Evolutionary conservation across 2,329 filamentous ascomycete genomes (phyloP).

Genomic region (Periglandula ipomoeae): DNA sequence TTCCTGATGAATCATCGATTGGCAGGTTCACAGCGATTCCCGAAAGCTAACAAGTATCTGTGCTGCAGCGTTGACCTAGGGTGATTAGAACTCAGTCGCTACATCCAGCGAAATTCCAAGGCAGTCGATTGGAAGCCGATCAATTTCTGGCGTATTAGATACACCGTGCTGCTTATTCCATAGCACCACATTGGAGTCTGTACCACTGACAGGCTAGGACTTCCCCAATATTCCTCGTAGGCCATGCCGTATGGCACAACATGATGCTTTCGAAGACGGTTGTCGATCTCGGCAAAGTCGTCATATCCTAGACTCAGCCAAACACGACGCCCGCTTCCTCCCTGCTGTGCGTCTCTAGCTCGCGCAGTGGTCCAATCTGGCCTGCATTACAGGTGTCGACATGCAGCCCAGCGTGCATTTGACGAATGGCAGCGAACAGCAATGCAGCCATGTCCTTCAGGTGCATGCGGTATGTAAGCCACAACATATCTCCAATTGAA

Average conservation of each 20-base stretch:
- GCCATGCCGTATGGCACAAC: neutral
- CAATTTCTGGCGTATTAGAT: neutral
- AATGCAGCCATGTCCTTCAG: neutral
- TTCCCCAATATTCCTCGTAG: neutral
- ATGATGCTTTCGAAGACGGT: neutral
- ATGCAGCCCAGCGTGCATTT: neutral
- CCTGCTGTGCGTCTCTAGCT: neutral
- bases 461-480: neutral
- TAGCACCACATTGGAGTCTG: neutral
- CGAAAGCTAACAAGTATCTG: too few species aligned
- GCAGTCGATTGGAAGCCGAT: too few species aligned
- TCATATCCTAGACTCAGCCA: neutral
- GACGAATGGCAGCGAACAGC: neutral
- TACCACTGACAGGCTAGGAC: neutral
- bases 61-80: too few species aligned
- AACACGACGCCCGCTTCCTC: neutral
- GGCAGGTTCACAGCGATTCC: too few species aligned
- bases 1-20: too few species aligned
- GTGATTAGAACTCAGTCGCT: too few species aligned
- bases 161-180: neutral
- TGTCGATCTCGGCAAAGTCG: too few species aligned
- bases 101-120: too few species aligned
- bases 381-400: neutral
- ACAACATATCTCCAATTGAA: neutral
- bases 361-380: slow-evolving; percentile 1